Percentiles rank a stretch among this genome's conserved stretches.
phyloP scores from a whole-genome alignment of 2,329 filamentous ascomycete genomes.

The Penicillium sp. region DNA sequence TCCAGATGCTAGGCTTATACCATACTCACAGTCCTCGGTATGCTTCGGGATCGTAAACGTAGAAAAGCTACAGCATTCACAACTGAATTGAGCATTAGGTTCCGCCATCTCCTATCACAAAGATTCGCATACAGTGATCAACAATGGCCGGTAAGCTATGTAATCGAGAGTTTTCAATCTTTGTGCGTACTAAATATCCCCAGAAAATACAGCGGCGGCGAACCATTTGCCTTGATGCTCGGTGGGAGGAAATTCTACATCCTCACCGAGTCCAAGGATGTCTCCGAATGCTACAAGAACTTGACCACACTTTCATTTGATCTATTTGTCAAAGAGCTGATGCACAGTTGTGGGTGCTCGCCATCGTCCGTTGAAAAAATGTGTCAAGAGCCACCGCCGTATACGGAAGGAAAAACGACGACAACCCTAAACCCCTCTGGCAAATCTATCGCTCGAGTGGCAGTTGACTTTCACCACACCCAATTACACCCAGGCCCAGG shows the following conservation, averaged over 20 bases:
- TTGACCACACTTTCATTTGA: background rate
- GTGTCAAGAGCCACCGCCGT: background rate
- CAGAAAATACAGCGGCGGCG: background rate
- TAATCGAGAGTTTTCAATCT: too few species aligned
- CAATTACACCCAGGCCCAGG: conserved; percentile 1
- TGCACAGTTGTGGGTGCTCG: background rate
- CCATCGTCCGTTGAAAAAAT: background rate
- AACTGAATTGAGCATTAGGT: background rate
- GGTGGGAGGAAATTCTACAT: background rate
- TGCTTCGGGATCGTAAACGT: background rate
- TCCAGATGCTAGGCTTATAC: background rate
- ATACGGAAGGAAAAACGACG: background rate
- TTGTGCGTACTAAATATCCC: too few species aligned
- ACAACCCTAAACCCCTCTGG: background rate
- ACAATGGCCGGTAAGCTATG: background rate
- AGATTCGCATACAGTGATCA: background rate
- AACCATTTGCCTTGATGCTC: background rate
- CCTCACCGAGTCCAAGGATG: background rate
- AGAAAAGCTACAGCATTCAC: background rate
- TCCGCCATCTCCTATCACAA: background rate
- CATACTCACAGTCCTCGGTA: background rate
- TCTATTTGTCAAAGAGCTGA: background rate
- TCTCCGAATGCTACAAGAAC: conserved; percentile 2
- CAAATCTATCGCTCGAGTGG: background rate
- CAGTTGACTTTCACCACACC: background rate